phyloP scores from a whole-genome alignment of 768 basidiomycete genomes.

The Rossbeevera mucosa region DNA sequence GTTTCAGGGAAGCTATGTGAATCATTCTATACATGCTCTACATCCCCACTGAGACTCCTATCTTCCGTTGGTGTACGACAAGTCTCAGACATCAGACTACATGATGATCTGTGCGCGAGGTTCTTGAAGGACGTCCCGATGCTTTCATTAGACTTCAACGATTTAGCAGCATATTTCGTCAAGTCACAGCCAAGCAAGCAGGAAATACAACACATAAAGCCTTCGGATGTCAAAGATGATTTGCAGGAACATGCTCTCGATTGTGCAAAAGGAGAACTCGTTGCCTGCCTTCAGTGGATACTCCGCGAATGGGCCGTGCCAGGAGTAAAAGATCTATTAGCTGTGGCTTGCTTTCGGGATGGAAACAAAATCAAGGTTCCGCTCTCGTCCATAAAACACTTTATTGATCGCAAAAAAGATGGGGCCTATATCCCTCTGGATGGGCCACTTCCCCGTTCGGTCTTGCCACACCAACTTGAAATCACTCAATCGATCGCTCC shows the following conservation, averaged over 20 bases:
- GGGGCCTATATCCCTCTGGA: constrained; percentile 59
- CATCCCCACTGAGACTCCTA: neutral
- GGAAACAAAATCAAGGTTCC: constrained; percentile 51
- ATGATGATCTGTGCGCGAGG: neutral
- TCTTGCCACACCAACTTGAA: constrained; percentile 52
- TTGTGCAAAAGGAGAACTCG: neutral
- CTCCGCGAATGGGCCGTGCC: too few relatives aligned
- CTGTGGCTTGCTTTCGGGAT: constrained; percentile 37
- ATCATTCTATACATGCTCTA: neutral
- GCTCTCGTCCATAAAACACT: constrained; percentile 58
- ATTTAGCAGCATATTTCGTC: constrained; percentile 50
- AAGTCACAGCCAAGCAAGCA: neutral
- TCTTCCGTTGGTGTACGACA: neutral
- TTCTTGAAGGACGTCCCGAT: constrained; percentile 64
- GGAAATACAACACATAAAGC: neutral
- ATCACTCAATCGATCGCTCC: constrained; percentile 56
- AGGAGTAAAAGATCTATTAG: neutral
- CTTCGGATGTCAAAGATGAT: neutral
- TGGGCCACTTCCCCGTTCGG: constrained; percentile 69
- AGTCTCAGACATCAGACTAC: neutral
- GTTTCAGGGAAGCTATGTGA: neutral
- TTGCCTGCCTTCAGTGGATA: constrained; percentile 7
- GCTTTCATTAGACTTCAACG: constrained; percentile 53
- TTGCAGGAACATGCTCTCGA: neutral
- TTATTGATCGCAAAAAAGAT: constrained; percentile 46